Base-by-base conservation (phyloP, 768 basidiomycete species). In the Tricholoma terreum region DNA sequence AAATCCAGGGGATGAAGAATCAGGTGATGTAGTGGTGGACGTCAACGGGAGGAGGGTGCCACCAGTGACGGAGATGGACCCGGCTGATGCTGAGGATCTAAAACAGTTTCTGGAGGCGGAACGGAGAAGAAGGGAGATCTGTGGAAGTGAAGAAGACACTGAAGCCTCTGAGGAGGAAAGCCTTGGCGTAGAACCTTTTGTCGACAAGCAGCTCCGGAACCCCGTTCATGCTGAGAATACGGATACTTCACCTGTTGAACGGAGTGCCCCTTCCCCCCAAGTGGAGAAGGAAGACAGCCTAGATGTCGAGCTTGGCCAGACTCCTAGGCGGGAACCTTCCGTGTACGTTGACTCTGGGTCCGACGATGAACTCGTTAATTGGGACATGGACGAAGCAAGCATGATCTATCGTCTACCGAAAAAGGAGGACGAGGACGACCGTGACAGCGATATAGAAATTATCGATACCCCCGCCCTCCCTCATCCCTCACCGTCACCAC, bases 61-160 rank as follows among this genome's bases (percentile, higher is more conserved):
- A 64, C 82, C 80, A 14, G 74, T 78, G 34, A 71, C 71, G 0
- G 70, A 69, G 34, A 69, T 71, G 60, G 71, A 80, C 54, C 75
- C 83, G 0, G 74, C 74, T 9, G 84, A 87, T 61, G 83, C 83
- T 10, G 78, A 83, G 48, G 88, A 89, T 64, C 73, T 91, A 50
- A 71, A 71, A 50, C 84, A 85, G 24, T 92, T 91, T 54, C 58
- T 90, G 65, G 82, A 85, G 56, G 85, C 83, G 1, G 90, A 91
- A 66, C 71, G 67, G 63, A 70, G 62, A 59, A 75, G 83, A 50
- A 81, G 75, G 63, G 82, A 80, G 55, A 53, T 77, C 51, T 79
- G 71, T 58, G 82, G 82, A 1, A 75, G 74, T 24, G 77, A 78
- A 31, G 81, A 81, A 24, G 77, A 73, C 9, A 74, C 65, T 24